These are phyloP conservation scores for Cenchrus fungigraminus DNA, from an alignment of 176 grass and related monocot species.

Conservation along the genomic window DNA sequence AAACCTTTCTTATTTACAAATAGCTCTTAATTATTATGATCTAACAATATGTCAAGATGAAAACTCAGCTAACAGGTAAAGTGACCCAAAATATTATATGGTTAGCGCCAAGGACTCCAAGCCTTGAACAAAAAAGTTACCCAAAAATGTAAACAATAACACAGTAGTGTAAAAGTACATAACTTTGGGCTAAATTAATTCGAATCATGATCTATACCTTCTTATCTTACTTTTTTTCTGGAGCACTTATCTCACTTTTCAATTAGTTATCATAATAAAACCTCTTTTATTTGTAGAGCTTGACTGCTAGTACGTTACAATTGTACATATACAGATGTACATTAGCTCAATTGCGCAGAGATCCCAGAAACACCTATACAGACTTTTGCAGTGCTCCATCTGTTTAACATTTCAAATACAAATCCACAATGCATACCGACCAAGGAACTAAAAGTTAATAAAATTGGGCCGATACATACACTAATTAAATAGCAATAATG, in stretches of 20 bases:
- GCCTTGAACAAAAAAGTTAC: not conserved
- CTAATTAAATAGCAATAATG: not conserved
- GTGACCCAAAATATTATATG: not conserved
- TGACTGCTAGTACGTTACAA: not conserved
- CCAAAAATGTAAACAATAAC: not conserved
- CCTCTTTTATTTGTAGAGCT: not conserved
- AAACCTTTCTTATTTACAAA: not conserved
- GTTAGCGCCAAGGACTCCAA: not conserved
- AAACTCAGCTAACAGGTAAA: not conserved
- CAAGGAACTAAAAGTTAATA: slow-evolving; percentile 2
- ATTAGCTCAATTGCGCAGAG: not conserved
- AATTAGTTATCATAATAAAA: slow-evolving; percentile 29
- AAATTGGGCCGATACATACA: not conserved
- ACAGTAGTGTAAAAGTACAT: not conserved
- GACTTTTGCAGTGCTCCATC: not conserved
- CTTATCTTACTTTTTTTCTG: too few species aligned
- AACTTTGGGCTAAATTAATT: not conserved
- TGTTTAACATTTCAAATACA: not conserved
- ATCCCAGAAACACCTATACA: not conserved
- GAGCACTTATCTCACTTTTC: not conserved
- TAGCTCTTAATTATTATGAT: not conserved
- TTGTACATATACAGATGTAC: not conserved
- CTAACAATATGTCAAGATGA: not conserved
- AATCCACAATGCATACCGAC: not conserved
- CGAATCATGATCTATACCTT: not conserved